Percentiles rank a stretch among this genome's conserved stretches.
These are phyloP conservation scores for Shiraia sp. DNA, from an alignment of 2,329 filamentous ascomycete genomes.

Conservation along the genomic window DNA sequence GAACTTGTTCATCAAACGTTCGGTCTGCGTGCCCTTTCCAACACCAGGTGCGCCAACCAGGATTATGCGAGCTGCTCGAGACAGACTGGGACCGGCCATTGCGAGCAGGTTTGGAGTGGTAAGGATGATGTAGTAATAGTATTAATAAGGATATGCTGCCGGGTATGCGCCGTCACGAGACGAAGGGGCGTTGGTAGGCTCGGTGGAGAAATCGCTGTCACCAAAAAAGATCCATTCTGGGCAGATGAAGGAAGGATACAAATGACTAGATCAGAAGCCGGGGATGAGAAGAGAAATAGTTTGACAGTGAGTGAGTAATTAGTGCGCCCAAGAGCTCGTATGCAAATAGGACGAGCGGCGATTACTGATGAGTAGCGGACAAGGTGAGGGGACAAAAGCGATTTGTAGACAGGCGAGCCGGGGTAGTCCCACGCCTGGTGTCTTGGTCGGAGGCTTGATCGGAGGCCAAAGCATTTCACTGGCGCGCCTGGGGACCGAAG, in stretches of 20 bases:
- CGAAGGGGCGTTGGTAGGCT: conserved; percentile 15
- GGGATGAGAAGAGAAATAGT: neutral
- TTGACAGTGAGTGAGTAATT: neutral
- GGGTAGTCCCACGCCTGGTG: too few relatives aligned
- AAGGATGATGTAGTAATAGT: neutral
- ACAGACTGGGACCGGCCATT: conserved; percentile 31
- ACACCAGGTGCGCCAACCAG: conserved; percentile 95
- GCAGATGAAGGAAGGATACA: conserved; percentile 1
- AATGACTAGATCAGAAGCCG: conserved; percentile 1
- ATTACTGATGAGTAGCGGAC: too few relatives aligned
- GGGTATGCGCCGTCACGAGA: neutral
- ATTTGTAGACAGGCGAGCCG: too few relatives aligned
- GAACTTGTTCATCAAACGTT: conserved; percentile 82
- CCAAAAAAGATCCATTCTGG: conserved; percentile 27
- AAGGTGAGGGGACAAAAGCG: too few relatives aligned
- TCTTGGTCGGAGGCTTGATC: too few relatives aligned
- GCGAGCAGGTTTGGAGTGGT: neutral
- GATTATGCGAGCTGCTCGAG: conserved; percentile 85
- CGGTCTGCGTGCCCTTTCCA: conserved; percentile 94
- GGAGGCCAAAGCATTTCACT: too few relatives aligned
- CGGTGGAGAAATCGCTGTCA: conserved; percentile 16
- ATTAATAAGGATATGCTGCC: neutral
- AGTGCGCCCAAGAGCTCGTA: neutral
- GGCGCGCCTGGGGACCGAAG: too few relatives aligned
- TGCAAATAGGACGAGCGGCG: too few relatives aligned